Evolutionary conservation across 441 rosid genomes (phyloP).

Genomic region (Rhodomyrtus psidioides): DNA sequence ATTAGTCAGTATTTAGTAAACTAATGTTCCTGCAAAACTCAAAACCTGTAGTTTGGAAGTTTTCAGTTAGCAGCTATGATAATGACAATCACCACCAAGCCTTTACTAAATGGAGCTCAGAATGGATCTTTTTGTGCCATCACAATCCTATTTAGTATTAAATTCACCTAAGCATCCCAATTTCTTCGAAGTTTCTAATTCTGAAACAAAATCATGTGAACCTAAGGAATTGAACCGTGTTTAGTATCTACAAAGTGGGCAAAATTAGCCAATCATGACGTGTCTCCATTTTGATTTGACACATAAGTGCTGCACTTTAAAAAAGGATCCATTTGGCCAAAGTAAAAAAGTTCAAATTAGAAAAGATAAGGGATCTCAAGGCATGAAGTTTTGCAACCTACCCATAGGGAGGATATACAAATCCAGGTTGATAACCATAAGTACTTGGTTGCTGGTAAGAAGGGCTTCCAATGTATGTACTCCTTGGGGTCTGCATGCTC

Average conservation of each 20-base stretch:
- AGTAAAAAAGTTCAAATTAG: background rate
- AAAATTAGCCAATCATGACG: background rate
- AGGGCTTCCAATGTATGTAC: background rate
- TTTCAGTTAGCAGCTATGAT: background rate
- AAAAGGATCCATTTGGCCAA: background rate
- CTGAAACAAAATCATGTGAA: background rate
- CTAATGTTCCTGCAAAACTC: background rate
- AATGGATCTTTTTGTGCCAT: background rate
- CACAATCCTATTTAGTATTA: background rate
- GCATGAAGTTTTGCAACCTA: background rate
- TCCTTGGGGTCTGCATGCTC: conserved; percentile 6
- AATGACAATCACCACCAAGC: background rate
- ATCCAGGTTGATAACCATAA: conserved; percentile 9
- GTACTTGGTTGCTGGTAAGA: conserved; percentile 4
- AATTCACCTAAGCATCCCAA: background rate
- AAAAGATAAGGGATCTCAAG: background rate
- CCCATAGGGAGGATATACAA: conserved; percentile 14
- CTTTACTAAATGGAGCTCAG: background rate
- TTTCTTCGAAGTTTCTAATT: background rate
- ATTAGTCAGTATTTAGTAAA: background rate
- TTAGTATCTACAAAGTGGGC: background rate
- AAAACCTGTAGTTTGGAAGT: background rate
- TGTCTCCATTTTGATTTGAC: background rate
- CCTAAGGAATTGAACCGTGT: background rate
- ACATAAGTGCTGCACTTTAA: background rate